These are phyloP conservation scores for Trichoderma atroviride DNA, from an alignment of 2,329 filamentous ascomycete species.

Conservation along the genomic window DNA sequence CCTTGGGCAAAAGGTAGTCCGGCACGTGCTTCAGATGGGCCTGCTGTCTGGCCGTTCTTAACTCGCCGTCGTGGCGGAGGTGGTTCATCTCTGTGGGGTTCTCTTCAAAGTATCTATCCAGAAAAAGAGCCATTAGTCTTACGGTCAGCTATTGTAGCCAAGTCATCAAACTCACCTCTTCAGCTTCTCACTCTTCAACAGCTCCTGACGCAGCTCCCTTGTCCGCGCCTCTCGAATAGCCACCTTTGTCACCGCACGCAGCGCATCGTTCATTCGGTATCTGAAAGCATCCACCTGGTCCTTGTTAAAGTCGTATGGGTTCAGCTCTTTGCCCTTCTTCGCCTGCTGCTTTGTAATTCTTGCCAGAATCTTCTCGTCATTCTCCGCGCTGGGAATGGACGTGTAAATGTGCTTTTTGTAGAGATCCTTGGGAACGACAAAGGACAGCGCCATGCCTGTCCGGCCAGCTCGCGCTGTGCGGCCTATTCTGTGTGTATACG, in stretches of 20 bases:
- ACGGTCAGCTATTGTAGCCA: not conserved
- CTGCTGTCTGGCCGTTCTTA: conserved; percentile 81
- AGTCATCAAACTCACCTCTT: conserved; percentile 57
- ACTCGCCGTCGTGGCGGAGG: conserved; percentile 85
- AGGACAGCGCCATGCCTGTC: conserved; percentile 92
- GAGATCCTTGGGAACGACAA: conserved; percentile 79
- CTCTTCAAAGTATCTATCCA: conserved; percentile 79
- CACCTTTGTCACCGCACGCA: conserved; percentile 86
- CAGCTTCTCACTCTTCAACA: conserved; percentile 91
- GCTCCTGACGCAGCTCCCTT: conserved; percentile 82
- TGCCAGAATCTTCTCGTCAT: conserved; percentile 81
- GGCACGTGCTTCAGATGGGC: conserved; percentile 92
- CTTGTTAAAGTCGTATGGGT: conserved; percentile 94
- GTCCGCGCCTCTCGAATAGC: conserved; percentile 88
- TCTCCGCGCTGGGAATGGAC: conserved; percentile 69
- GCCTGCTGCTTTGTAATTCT: conserved; percentile 79
- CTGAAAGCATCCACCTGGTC: conserved; percentile 90
- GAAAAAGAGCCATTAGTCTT: too few relatives aligned
- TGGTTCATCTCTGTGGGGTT: conserved; percentile 88
- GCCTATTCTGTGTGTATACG: conserved; percentile 96
- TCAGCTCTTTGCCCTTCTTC: conserved; percentile 77
- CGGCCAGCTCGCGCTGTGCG: conserved; percentile 90
- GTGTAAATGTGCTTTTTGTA: conserved; percentile 92
- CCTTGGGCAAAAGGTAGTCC: conserved; percentile 85
- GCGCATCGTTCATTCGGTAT: conserved; percentile 90